Base-by-base conservation (phyloP, 805 yeast species). In the Wickerhamia fluorescens region DNA sequence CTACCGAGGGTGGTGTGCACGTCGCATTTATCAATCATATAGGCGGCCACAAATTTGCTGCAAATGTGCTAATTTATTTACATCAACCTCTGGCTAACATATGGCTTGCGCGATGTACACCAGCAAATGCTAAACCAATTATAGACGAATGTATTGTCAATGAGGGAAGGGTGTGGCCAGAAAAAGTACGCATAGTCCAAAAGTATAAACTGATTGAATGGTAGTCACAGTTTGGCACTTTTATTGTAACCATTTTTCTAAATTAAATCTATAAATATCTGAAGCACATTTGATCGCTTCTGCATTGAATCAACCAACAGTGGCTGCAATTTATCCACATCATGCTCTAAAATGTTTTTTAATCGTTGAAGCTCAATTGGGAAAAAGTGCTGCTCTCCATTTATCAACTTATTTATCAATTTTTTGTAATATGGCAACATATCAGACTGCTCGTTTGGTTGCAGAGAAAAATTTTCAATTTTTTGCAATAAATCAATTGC, bases 41-140 rank as follows among this genome's bases (percentile, higher is more conserved):
- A 16, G 98, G 98, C 5, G 97, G 97, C 4, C 98, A 89, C 57
- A 92, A 92, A 53, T 92, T 66, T 55, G 86, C 92, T 1, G 96
- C 96, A 2, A 89, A 89, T 51, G 82, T 85, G 3, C 67, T 86
- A 29, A 72, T 89, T 10, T 87, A 86, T 49, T 58, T 76, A 39
- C 75, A 69, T 38, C 30, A 40, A 11, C 58, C 72, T 7, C 94
- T 92, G 5, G 82, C 83, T 40, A 76, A 78, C 34, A 71, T 87
- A 16, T 87, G 96, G 96, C 61, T 85, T 48, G 98, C 94, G 1
- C 68, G 89, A 36, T 79, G 94, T 31, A 66, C 73, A 3, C 97
- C 97, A 4, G 65, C 67, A 29, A 83, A 85, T 44, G 82, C 79
- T 14, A 67, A 69, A 33, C 78, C 82, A 2, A 75, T 89, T 7